Percentiles rank a stretch among this genome's conserved stretches.
Evolutionary conservation across 331 rosid genomes (phyloP).

Genomic region (Acacia pycnantha): DNA sequence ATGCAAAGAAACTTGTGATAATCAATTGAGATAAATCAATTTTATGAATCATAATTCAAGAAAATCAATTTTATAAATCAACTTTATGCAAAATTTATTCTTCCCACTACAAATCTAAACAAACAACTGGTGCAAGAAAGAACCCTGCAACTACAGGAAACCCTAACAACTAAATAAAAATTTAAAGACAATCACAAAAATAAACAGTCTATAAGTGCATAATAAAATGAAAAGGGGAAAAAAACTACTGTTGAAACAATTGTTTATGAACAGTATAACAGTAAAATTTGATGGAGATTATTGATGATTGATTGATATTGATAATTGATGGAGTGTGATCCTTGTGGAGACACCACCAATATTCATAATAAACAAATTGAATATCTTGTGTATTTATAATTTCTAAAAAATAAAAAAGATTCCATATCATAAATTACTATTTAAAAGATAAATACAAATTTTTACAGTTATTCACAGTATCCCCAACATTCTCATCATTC

Average conservation of each 20-base stretch:
- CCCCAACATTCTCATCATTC: not conserved
- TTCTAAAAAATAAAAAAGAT: not conserved
- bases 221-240: not conserved
- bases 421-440: not conserved
- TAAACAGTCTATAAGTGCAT: not conserved
- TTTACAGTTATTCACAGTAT: not conserved
- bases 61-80: too few relatives aligned
- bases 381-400: too few relatives aligned
- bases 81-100: not conserved
- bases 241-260: not conserved
- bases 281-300: not conserved
- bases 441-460: too few relatives aligned
- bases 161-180: not conserved
- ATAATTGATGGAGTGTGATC: not conserved
- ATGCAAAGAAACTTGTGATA: not conserved
- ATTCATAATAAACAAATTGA: not conserved
- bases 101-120: not conserved
- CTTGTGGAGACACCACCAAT: not conserved
- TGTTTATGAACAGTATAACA: not conserved
- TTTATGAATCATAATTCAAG: too few relatives aligned
- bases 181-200: not conserved
- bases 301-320: too few relatives aligned
- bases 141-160: not conserved
- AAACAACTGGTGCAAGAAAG: not conserved
- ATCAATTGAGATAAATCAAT: not conserved